phyloP scores from a whole-genome alignment of 148 eudicot species.

The Heliamphora exappendiculata region DNA sequence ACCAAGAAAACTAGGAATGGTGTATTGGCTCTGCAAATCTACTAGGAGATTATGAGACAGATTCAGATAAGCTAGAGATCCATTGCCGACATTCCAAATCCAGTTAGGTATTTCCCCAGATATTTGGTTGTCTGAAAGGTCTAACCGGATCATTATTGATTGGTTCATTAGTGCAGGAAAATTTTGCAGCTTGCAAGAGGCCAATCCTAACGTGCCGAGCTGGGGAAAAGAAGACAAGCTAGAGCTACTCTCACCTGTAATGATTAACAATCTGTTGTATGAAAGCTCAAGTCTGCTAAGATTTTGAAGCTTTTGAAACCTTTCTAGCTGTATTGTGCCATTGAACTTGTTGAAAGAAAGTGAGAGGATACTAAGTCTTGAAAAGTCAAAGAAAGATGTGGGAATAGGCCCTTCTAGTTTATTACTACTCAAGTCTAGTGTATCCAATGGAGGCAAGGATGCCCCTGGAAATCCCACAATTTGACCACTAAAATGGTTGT shows the following conservation, averaged over 20 bases:
- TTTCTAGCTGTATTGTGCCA: constrained; percentile 19
- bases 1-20: not conserved
- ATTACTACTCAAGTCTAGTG: constrained; percentile 43
- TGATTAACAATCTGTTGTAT: constrained; percentile 20
- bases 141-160: constrained; percentile 17
- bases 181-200: constrained; percentile 32
- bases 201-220: constrained; percentile 18
- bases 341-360: constrained; percentile 30
- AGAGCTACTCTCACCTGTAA: not conserved
- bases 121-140: constrained; percentile 35
- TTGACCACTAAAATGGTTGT: constrained; percentile 26
- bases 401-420: constrained; percentile 23
- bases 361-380: constrained; percentile 9
- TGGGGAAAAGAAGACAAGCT: constrained; percentile 11
- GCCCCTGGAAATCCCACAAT: not conserved
- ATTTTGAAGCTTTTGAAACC: constrained; percentile 10
- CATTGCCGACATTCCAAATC: constrained; percentile 28
- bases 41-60: constrained; percentile 30
- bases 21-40: constrained; percentile 16
- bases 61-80: constrained; percentile 21
- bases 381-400: constrained; percentile 10
- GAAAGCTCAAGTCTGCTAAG: constrained; percentile 32
- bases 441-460: constrained; percentile 17
- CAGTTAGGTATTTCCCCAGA: constrained; percentile 32
- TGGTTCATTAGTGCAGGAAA: constrained; percentile 33